Evolutionary conservation across 1,284 basidiomycete species (phyloP), one percentile per base, ranked within the genome.

Genomic region (Tilletiaria anomala): DNA sequence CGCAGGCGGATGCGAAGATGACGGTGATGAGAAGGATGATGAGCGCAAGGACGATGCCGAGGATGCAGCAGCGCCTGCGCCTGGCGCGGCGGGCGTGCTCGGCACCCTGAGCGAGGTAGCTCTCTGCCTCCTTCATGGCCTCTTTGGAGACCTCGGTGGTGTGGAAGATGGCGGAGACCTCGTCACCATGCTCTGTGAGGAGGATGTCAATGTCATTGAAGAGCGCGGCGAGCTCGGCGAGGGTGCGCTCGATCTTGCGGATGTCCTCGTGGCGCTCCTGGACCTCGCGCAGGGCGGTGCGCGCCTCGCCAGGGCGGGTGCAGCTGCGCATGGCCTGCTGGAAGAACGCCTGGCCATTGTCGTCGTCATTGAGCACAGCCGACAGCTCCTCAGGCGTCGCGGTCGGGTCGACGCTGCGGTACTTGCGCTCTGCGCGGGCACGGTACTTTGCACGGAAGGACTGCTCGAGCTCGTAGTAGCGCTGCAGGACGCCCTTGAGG

Each of bases 381-480:
- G 73, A 70, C 43, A 94, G 73, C 67, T 94, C 87, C 44, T 85
- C 79, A 3, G 77, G 75, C 12, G 84, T 81, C 2, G 87, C 87
- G 59, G 88, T 79, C 5, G 86, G 86, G 71, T 93, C 91, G 50
- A 68, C 69, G 78, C 97, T 97, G 71, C 81, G 86, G 73, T 82
- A 91, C 71, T 97, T 93, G 50, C 93, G 77, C 71, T 91, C 89
- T 73, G 91, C 79, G 35, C 88, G 76, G 67, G 89, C 84, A 70
- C 86, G 86, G 70, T 93, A 88, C 72, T 85, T 89, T 54, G 81
- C 76, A 45, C 91, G 79, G 68, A 83, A 86, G 63, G 85, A 80
- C 69, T 88, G 82, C 71, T 99, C 93, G 18, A 93, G 85, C 32
- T 78, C 77, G 70, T 94, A 87, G 61, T 76, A 75, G 50, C 73